Conservation (phyloP, 1,284 basidiomycete genomes). For the Cutaneotrichosporon sp. region DNA sequence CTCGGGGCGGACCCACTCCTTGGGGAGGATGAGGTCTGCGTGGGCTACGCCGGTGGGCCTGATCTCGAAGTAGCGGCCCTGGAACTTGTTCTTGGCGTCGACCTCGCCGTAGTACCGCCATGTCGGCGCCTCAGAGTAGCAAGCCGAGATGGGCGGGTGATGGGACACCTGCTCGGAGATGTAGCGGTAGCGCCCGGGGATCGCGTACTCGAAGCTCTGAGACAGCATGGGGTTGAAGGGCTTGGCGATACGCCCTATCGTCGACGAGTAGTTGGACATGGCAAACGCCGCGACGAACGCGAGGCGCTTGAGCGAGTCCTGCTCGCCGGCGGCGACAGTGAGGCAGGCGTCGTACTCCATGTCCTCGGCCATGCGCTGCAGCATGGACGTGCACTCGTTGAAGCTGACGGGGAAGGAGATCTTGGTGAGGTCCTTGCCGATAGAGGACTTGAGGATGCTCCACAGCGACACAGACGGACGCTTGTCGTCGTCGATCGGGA, state of each 20-base stretch:
- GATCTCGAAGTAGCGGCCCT: constrained; percentile 96
- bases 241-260: constrained; percentile 92
- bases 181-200: constrained; percentile 89
- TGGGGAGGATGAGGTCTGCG: constrained; percentile 76
- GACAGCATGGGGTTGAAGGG: constrained; percentile 74
- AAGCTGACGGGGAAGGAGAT: constrained; percentile 93
- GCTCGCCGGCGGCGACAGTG: constrained; percentile 70
- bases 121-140: constrained; percentile 83
- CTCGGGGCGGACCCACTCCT: constrained; percentile 57
- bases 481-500: constrained; percentile 76
- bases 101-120: constrained; percentile 95
- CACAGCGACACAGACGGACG: constrained; percentile 89
- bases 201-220: constrained; percentile 94
- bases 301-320: constrained; percentile 77
- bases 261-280: constrained; percentile 95
- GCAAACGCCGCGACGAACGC: constrained; percentile 96
- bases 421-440: constrained; percentile 95
- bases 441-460: constrained; percentile 93
- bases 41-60: constrained; percentile 93
- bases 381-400: constrained; percentile 95
- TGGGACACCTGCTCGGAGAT: constrained; percentile 94
- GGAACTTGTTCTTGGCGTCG: constrained; percentile 79
- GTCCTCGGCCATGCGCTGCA: constrained; percentile 76
- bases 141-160: constrained; percentile 96
- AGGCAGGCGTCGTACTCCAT: constrained; percentile 95